Conservation (phyloP, 78 protist species). For the Creolimax fragrantissima region DNA sequence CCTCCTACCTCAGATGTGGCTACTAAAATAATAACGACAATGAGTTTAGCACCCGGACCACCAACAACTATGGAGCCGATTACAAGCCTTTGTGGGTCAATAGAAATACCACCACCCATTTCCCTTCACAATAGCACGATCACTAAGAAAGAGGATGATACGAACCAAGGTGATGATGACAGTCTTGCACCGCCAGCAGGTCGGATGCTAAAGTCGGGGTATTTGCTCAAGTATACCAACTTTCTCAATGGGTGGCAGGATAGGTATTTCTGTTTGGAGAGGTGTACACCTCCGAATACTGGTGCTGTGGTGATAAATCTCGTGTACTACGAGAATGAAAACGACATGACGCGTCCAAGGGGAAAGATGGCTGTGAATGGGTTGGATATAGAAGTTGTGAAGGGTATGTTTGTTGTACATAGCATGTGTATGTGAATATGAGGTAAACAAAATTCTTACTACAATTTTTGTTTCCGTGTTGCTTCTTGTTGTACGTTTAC, state of each 20-base stretch:
- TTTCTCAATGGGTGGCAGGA: not conserved
- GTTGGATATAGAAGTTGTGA: not conserved
- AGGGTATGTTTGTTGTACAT: not conserved
- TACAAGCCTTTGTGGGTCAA: not conserved
- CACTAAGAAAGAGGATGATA: too few relatives aligned
- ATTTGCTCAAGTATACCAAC: not conserved
- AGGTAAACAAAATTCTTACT: too few relatives aligned
- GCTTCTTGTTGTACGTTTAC: too few relatives aligned
- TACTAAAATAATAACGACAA: not conserved
- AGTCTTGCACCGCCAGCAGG: too few relatives aligned
- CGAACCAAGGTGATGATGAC: too few relatives aligned
- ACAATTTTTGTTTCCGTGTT: too few relatives aligned
- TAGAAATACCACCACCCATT: not conserved
- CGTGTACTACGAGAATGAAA: not conserved
- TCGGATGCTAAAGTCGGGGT: not conserved
- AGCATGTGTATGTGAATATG: not conserved
- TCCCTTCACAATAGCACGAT: not conserved
- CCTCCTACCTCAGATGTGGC: not conserved
- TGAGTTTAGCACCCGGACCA: not conserved
- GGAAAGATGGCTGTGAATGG: not conserved
- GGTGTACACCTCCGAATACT: not conserved
- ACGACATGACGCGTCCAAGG: not conserved
- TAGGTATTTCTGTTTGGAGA: not conserved
- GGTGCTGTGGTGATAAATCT: not conserved
- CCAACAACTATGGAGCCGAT: not conserved